These are phyloP conservation scores for Henckelia pumila DNA, from an alignment of 257 asterid genomes.

Conservation along the genomic window DNA sequence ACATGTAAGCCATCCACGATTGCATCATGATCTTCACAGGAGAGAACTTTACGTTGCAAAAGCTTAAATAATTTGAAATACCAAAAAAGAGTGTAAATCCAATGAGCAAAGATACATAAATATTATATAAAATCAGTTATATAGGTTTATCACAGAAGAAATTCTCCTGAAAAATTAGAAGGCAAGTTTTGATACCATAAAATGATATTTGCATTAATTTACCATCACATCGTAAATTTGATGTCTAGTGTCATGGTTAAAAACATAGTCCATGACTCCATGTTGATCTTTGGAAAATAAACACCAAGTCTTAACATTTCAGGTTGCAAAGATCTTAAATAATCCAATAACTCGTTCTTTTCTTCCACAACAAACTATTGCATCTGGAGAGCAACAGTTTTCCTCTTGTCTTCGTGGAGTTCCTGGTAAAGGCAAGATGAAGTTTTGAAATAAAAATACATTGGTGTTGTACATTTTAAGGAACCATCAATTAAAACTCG, in stretches of 20 bases:
- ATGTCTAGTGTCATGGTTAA: too few species aligned
- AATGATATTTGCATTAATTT: background rate
- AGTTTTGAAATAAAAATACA: background rate
- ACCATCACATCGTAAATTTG: too few species aligned
- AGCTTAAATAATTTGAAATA: too few species aligned
- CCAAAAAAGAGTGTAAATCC: too few species aligned
- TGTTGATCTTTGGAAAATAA: background rate
- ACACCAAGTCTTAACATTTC: constrained; percentile 55
- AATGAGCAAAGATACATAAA: too few species aligned
- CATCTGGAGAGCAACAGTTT: constrained; percentile 94
- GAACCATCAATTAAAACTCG: background rate
- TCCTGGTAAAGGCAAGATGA: constrained; percentile 48
- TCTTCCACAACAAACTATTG: constrained; percentile 97
- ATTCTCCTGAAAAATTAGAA: background rate
- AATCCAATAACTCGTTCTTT: constrained; percentile 89
- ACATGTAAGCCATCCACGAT: too few species aligned
- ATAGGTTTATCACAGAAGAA: too few species aligned
- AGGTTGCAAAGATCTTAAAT: constrained; percentile 82
- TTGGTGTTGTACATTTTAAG: too few species aligned
- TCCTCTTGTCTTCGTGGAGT: constrained; percentile 83
- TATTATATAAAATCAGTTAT: too few species aligned
- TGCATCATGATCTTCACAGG: too few species aligned
- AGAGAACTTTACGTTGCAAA: too few species aligned
- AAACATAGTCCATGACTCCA: too few species aligned
- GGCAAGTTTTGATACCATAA: background rate